Percentiles rank a stretch among this genome's conserved stretches.
Conservation (phyloP, 257 asterid species). For the Capsicum baccatum region DNA sequence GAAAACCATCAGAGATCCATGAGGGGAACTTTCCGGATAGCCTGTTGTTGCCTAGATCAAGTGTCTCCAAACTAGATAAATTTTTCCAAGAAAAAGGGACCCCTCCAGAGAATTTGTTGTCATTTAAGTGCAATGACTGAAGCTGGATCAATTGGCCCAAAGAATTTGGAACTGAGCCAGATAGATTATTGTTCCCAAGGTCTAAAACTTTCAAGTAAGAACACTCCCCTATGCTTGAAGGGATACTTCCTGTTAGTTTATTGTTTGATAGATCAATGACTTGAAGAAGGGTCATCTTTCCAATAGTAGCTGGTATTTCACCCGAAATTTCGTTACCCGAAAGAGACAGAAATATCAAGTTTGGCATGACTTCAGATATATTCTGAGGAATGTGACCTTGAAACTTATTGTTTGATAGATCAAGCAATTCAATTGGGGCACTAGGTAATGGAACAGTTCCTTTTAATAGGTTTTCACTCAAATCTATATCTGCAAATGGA, state of each 20-base stretch:
- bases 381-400: constrained; percentile 50
- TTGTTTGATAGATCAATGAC: constrained; percentile 56
- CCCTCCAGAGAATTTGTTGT: constrained; percentile 49
- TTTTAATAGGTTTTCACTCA: constrained; percentile 50
- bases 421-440: constrained; percentile 50
- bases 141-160: constrained; percentile 49
- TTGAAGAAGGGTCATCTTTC: constrained; percentile 45
- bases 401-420: constrained; percentile 57
- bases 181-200: constrained; percentile 47
- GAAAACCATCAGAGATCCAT: constrained; percentile 45
- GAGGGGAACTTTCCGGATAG: constrained; percentile 46
- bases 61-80: constrained; percentile 52
- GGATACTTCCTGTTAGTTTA: constrained; percentile 50
- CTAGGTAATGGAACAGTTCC: constrained; percentile 51
- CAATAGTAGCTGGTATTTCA: constrained; percentile 48
- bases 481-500: constrained; percentile 55
- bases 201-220: constrained; percentile 45
- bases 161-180: constrained; percentile 52
- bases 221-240: constrained; percentile 50
- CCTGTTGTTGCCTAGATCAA: constrained; percentile 52
- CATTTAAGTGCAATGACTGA: constrained; percentile 48
- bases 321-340: constrained; percentile 49
- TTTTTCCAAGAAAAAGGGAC: constrained; percentile 49
- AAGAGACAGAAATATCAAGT: constrained; percentile 53
- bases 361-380: constrained; percentile 46